phyloP scores from a whole-genome alignment of 2,329 filamentous ascomycete species.

The Phoma herbarum region DNA sequence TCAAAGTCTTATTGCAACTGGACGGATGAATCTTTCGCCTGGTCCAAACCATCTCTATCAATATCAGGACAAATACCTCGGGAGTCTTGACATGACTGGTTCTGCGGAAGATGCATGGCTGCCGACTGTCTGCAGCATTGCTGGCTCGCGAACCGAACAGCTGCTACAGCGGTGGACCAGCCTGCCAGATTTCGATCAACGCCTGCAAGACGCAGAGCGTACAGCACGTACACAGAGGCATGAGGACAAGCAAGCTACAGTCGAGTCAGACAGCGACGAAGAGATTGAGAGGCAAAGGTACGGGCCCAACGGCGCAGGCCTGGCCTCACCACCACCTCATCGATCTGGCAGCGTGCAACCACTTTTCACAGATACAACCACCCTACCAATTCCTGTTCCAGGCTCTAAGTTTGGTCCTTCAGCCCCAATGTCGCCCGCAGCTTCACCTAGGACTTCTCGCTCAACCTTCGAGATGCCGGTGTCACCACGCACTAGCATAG shows the following conservation, averaged over 20 bases:
- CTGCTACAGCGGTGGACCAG: slow-evolving; percentile 47
- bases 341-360: slow-evolving; percentile 38
- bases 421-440: slow-evolving; percentile 37
- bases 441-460: slow-evolving; percentile 36
- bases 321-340: slow-evolving; percentile 24
- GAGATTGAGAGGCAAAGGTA: slow-evolving; percentile 35
- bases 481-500: slow-evolving; percentile 40
- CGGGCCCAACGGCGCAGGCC: slow-evolving; percentile 20
- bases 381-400: slow-evolving; percentile 33
- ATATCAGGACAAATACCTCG: slow-evolving; percentile 43
- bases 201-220: slow-evolving; percentile 37
- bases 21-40: slow-evolving; percentile 17
- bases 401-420: slow-evolving; percentile 30
- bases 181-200: slow-evolving; percentile 42
- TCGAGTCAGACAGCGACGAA: slow-evolving; percentile 49
- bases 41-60: slow-evolving; percentile 36
- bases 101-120: slow-evolving; percentile 37
- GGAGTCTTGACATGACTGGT: slow-evolving; percentile 33
- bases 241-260: slow-evolving; percentile 43
- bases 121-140: slow-evolving; percentile 33
- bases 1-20: slow-evolving; percentile 31
- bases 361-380: slow-evolving; percentile 39
- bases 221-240: slow-evolving; percentile 34
- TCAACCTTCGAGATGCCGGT: slow-evolving; percentile 26
- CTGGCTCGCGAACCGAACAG: slow-evolving; percentile 36